A percentile compares a stretch with the other conserved stretches of the same genome.
phyloP scores from a whole-genome alignment of 176 grass and related monocot species.

The Carex parvula region DNA sequence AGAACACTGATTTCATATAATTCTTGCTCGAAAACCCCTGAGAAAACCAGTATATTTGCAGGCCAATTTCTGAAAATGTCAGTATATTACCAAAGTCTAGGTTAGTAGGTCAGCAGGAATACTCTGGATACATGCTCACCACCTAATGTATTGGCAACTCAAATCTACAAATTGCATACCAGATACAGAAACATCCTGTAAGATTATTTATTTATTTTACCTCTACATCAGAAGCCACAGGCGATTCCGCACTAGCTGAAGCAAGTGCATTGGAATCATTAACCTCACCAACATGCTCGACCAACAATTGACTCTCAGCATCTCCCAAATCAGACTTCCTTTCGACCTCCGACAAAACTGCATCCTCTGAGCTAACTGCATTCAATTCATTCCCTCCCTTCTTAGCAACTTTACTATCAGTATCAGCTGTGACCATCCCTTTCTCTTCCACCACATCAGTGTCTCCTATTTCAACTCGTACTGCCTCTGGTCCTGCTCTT shows the following conservation, averaged over 20 bases:
- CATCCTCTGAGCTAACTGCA: neutral
- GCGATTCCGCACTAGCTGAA: neutral
- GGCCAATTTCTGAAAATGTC: neutral
- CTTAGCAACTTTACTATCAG: neutral
- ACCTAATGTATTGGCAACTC: neutral
- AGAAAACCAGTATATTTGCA: neutral
- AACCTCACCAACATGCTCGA: neutral
- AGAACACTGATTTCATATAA: no score
- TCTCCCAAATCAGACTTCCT: neutral
- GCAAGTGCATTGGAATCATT: neutral
- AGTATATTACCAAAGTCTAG: neutral
- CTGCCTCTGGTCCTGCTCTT: neutral
- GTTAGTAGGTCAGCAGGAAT: neutral
- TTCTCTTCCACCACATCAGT: neutral
- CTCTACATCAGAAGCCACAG: conserved; percentile 1
- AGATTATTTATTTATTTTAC: neutral
- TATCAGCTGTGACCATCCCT: neutral
- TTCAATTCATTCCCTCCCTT: conserved; percentile 3
- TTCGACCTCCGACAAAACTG: neutral
- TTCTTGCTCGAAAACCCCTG: neutral
- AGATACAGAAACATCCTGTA: neutral
- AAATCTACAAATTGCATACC: neutral
- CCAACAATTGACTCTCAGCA: neutral
- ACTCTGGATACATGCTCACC: neutral
- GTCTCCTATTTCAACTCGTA: neutral